Percentiles rank a stretch among this genome's conserved stretches.
Evolutionary conservation across 1,284 basidiomycete species (phyloP).

Genomic region (Ganoderma boninense): DNA sequence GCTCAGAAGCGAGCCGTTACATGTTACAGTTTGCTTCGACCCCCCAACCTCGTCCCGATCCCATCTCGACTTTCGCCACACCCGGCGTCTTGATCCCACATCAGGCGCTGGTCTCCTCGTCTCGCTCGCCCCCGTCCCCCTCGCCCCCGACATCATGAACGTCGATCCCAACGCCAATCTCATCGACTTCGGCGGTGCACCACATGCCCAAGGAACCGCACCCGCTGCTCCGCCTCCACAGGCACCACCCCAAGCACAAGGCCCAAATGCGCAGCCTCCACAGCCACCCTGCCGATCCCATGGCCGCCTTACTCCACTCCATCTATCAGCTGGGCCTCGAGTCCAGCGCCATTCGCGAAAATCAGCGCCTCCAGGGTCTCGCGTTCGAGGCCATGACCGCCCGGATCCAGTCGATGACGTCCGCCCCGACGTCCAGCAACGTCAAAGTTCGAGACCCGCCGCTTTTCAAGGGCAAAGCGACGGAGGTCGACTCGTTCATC

Average conservation of each 20-base stretch:
- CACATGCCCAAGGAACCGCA: no score
- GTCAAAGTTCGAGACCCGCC: not conserved
- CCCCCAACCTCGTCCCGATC: no score
- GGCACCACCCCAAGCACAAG: not conserved
- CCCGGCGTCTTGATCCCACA: no score
- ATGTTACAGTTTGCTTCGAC: no score
- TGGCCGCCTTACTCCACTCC: not conserved
- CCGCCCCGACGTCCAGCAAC: not conserved
- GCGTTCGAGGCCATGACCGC: not conserved
- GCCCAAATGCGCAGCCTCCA: not conserved
- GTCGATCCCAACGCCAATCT: no score
- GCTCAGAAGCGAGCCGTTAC: no score
- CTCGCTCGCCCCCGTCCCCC: no score
- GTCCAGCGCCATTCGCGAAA: not conserved
- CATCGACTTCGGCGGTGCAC: no score
- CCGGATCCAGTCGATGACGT: not conserved
- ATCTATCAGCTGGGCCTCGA: not conserved
- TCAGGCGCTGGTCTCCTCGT: no score
- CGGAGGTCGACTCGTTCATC: not conserved
- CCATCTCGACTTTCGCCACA: no score
- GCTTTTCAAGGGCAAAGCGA: constrained; percentile 6
- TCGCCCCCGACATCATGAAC: no score
- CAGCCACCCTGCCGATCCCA: not conserved
- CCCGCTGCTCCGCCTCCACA: not conserved
- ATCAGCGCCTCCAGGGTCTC: not conserved